Evolutionary conservation across 2,329 filamentous ascomycete species (phyloP).

Genomic region (Akanthomyces lecanii): DNA sequence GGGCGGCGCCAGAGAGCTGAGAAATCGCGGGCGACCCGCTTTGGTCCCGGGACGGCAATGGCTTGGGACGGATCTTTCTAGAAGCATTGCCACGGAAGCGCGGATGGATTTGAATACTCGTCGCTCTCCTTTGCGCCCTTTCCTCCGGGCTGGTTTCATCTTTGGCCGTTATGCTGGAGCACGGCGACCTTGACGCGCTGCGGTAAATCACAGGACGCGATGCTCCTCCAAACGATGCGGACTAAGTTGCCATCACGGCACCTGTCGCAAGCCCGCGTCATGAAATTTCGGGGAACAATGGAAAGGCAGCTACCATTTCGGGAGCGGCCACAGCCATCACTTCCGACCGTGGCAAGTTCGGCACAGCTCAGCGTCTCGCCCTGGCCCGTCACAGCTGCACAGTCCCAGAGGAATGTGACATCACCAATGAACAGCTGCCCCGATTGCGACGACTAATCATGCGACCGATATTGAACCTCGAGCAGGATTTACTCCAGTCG

Average conservation of each 20-base stretch:
- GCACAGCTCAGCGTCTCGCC: too few species aligned
- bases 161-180: too few species aligned
- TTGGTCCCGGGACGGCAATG: background rate
- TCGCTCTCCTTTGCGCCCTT: too few species aligned
- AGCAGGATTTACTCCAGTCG: background rate
- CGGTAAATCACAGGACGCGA: too few species aligned
- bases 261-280: background rate
- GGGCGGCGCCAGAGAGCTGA: background rate
- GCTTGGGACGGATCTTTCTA: slow-evolving; percentile 8
- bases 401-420: background rate
- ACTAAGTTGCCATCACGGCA: background rate
- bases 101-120: background rate
- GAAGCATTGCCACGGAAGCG: background rate
- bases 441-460: background rate
- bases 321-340: background rate
- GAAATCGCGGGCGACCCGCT: slow-evolving; percentile 4
- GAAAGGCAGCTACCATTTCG: too few species aligned
- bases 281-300: background rate
- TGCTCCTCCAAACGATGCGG: too few species aligned
- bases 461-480: background rate
- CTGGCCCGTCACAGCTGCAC: background rate
- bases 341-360: background rate
- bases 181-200: too few species aligned
- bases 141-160: too few species aligned
- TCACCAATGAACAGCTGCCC: background rate